Percentiles rank a stretch among this genome's conserved stretches.
Conservation (phyloP, 768 basidiomycete species). For the Mycena belliarum region DNA sequence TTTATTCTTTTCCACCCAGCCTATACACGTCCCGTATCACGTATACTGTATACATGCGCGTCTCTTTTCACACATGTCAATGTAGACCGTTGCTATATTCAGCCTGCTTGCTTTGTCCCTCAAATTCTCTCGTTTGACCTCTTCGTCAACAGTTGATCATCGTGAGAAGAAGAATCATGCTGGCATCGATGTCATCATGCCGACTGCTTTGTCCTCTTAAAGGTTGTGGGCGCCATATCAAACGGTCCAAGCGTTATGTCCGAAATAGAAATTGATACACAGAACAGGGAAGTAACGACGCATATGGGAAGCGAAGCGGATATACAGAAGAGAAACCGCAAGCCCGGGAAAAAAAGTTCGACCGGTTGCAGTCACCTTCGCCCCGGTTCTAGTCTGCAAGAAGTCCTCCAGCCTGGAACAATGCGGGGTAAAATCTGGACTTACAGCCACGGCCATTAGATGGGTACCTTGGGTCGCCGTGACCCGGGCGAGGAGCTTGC, state of each 20-base stretch:
- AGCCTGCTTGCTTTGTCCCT: too few species aligned
- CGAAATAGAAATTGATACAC: conserved; percentile 16
- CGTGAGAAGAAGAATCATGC: background rate
- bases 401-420: background rate
- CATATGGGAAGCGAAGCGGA: conserved; percentile 3
- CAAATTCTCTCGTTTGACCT: too few species aligned
- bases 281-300: background rate
- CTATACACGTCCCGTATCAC: too few species aligned
- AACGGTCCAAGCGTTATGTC: conserved; percentile 13
- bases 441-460: conserved; percentile 10
- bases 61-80: too few species aligned
- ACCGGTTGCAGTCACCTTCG: background rate
- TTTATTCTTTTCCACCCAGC: too few species aligned
- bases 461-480: conserved; percentile 11
- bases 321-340: background rate
- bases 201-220: background rate
- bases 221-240: background rate
- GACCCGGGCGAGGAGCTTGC: background rate
- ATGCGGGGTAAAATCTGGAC: background rate
- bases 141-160: too few species aligned
- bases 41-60: too few species aligned
- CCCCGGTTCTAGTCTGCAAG: conserved; percentile 2
- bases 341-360: conserved; percentile 9
- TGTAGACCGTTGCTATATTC: too few species aligned
- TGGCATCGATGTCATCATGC: background rate